A percentile compares a stretch with the other conserved stretches of the same genome.
Conservation (phyloP, 1,284 basidiomycete genomes). For the Microbotryum saponariae region DNA sequence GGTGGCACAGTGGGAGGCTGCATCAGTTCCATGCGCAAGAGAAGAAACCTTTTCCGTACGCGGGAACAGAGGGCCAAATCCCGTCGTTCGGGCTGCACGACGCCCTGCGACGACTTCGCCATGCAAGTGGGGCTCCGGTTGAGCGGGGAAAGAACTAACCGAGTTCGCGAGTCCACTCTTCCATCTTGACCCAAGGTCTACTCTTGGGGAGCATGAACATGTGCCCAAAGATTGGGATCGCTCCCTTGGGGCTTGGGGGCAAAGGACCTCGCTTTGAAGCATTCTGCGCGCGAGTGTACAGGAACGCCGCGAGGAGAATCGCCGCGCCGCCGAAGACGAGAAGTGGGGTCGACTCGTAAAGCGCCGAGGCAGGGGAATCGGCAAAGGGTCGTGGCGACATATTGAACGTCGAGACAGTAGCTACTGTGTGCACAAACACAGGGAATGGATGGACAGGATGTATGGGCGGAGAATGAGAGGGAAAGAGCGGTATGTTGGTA, state of each 20-base stretch:
- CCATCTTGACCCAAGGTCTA: slow-evolving; percentile 33
- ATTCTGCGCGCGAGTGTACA: background rate
- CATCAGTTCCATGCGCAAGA: background rate
- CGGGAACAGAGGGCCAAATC: no score
- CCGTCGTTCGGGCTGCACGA: no score
- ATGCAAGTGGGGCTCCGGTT: background rate
- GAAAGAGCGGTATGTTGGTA: no score
- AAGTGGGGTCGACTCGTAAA: background rate
- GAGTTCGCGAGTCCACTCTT: slow-evolving; percentile 32
- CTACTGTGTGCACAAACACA: no score
- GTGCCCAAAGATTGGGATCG: slow-evolving; percentile 32
- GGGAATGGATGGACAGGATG: no score
- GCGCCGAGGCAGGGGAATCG: no score
- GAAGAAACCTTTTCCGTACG: no score
- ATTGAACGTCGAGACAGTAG: no score
- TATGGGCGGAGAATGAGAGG: no score
- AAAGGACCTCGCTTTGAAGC: slow-evolving; percentile 2
- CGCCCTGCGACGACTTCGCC: no score
- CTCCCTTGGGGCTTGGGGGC: slow-evolving; percentile 13
- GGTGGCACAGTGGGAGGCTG: background rate
- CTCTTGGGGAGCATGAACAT: slow-evolving; percentile 31
- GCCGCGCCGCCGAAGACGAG: background rate
- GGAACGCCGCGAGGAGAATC: background rate
- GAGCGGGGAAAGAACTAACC: slow-evolving; percentile 6
- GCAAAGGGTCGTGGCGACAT: no score